phyloP scores from a whole-genome alignment of 352 stramenopile species.

The Pythium volutum region DNA sequence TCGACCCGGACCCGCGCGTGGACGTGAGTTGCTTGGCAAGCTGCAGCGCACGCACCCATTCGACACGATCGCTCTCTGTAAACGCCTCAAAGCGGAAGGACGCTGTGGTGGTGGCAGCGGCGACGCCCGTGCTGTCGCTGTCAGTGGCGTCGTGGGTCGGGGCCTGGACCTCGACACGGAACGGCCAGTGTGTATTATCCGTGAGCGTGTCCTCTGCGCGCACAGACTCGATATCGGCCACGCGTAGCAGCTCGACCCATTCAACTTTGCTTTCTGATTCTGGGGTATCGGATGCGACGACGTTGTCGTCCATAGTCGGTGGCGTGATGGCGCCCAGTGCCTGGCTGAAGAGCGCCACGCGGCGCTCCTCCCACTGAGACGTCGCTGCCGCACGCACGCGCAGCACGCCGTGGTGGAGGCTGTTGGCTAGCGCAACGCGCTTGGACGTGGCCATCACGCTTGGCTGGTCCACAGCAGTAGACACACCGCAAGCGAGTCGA shows the following conservation, averaged over 20 bases:
- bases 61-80: slow-evolving; percentile 20
- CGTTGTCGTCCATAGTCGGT: not conserved
- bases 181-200: slow-evolving; percentile 3
- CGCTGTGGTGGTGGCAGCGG: not conserved
- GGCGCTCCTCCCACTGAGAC: slow-evolving; percentile 1
- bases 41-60: slow-evolving; percentile 25
- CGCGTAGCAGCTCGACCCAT: slow-evolving; percentile 18
- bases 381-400: slow-evolving; percentile 2
- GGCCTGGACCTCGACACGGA: slow-evolving; percentile 1
- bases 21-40: slow-evolving; percentile 22
- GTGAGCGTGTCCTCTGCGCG: not conserved
- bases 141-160: not conserved
- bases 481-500: not conserved
- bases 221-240: slow-evolving; percentile 14
- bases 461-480: not conserved
- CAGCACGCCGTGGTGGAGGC: slow-evolving; percentile 20
- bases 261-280: slow-evolving; percentile 5
- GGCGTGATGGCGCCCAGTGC: slow-evolving; percentile 3
- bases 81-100: slow-evolving; percentile 13
- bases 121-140: not conserved
- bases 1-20: not conserved
- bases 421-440: slow-evolving; percentile 22
- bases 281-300: not conserved
- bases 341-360: slow-evolving; percentile 22
- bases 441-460: not conserved